Evolutionary conservation across 179 eudicot genomes (phyloP).

Genomic region (Gypsophila paniculata): DNA sequence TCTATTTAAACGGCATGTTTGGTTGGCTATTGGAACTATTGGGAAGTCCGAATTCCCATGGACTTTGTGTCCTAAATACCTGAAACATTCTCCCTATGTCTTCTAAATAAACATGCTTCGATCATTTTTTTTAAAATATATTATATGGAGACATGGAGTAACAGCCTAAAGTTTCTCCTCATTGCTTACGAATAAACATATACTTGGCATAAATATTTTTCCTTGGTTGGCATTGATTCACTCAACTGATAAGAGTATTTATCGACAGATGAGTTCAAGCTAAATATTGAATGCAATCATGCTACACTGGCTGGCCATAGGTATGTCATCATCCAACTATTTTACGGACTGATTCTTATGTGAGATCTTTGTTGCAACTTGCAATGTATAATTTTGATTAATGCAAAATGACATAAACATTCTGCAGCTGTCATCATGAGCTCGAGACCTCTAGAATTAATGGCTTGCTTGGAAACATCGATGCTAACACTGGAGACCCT

Average conservation of each 20-base stretch:
- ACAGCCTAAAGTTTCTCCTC: background rate
- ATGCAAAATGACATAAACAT: background rate
- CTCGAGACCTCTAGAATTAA: constrained; percentile 96
- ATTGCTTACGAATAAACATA: background rate
- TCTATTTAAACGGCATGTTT: background rate
- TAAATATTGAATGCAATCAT: constrained; percentile 97
- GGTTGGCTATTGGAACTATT: background rate
- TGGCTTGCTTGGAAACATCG: constrained; percentile 91
- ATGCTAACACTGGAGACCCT: constrained; percentile 97
- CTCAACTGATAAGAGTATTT: constrained; percentile 5
- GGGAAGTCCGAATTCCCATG: no score
- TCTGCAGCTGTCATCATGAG: constrained; percentile 91
- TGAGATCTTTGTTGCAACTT: no score
- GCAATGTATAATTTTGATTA: background rate
- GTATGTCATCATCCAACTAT: constrained; percentile 46
- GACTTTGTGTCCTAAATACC: background rate
- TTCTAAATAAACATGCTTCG: no score
- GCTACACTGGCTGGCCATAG: constrained; percentile 98
- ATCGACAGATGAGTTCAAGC: constrained; percentile 60
- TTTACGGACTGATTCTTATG: no score
- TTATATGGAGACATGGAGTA: background rate
- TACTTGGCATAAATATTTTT: background rate
- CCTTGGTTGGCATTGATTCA: background rate
- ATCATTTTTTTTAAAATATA: background rate
- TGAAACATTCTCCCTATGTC: background rate